These are phyloP conservation scores for Aphanomyces euteiches DNA, from an alignment of 352 stramenopile genomes.

Conservation along the genomic window DNA sequence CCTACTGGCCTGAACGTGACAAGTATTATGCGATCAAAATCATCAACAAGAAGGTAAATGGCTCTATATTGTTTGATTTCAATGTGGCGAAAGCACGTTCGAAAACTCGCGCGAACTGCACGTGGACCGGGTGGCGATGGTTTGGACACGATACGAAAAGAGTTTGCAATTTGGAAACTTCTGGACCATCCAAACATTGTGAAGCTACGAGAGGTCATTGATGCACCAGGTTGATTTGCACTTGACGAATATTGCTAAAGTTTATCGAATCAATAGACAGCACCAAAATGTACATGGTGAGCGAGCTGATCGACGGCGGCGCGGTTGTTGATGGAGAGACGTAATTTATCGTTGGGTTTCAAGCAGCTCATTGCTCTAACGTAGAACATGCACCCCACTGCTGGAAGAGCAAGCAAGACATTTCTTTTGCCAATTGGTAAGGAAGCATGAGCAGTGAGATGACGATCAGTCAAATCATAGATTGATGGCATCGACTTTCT, in stretches of 20 bases:
- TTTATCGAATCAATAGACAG: slow-evolving; percentile 41
- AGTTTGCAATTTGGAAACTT: slow-evolving; percentile 96
- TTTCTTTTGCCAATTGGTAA: slow-evolving; percentile 76
- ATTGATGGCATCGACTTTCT: slow-evolving; percentile 81
- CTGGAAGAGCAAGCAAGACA: slow-evolving; percentile 53
- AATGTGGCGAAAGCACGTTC: slow-evolving; percentile 17
- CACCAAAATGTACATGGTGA: slow-evolving; percentile 81
- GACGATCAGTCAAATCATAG: slow-evolving; percentile 39
- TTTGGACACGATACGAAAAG: slow-evolving; percentile 81
- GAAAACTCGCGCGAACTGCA: slow-evolving; percentile 57
- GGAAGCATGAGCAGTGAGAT: slow-evolving; percentile 20
- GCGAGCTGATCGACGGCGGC: slow-evolving; percentile 69
- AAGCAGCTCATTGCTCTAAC: neutral
- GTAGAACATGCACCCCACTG: slow-evolving; percentile 63
- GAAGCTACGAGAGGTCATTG: slow-evolving; percentile 93
- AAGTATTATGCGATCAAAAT: slow-evolving; percentile 71
- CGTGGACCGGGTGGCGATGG: slow-evolving; percentile 71
- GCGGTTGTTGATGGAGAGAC: slow-evolving; percentile 60
- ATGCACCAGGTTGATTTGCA: slow-evolving; percentile 59
- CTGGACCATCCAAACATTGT: slow-evolving; percentile 95
- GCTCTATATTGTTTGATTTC: neutral
- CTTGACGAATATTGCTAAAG: slow-evolving; percentile 3
- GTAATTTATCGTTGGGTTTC: slow-evolving; percentile 35
- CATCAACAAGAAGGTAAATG: slow-evolving; percentile 58
- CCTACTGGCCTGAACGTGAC: slow-evolving; percentile 60